Base-by-base conservation (phyloP, 768 basidiomycete species). In the Boletus sensibilis region DNA sequence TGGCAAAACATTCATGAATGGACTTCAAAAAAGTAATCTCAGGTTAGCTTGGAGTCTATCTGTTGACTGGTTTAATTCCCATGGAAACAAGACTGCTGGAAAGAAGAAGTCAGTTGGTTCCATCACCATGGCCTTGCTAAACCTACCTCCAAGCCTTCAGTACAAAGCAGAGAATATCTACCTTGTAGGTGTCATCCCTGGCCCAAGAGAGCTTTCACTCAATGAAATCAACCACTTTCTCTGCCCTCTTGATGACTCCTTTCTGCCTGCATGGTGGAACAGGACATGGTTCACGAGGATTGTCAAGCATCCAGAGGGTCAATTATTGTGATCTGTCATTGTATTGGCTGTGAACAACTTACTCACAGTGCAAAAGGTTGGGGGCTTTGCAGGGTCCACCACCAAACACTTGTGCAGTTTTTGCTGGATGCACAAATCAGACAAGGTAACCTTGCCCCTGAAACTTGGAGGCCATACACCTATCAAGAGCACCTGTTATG, bases 51-150 rank as follows among this genome's bases (percentile, higher is more conserved):
- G 59, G 41, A 64, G 59, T 11, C 37, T 70, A 10, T 70, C 53
- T 20, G 41, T 68, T n/a, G 65, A 70, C 35, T 68, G 64, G 67
- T 71, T 69, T 50, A 71, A 71, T 51, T 62, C 62, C 2, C 56
- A 56, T 0, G 38, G 48, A 4, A 71, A 65, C 47, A 64, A 68
- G 46, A 63, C 53, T 40, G 54, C 61, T 1, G 58, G 62, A 35
- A 57, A 61, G 39, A 43, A 33, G 2, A 56, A 48, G 16, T 57
- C 52, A 14, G 43, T 58, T 2, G 56, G 61, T 3, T 60, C 48
- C 2, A 56, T 70, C 4, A 49, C 35, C 0, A 53, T 70, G 56
- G 43, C 52, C 1, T 58, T 64, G 1, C 48, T 70, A 7, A 71
- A 69, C 42, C 61, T 71, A 2, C 68, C 62, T 4, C 62, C 46